Conservation (phyloP, 352 stramenopile genomes). For the Phytophthora ramorum region DNA sequence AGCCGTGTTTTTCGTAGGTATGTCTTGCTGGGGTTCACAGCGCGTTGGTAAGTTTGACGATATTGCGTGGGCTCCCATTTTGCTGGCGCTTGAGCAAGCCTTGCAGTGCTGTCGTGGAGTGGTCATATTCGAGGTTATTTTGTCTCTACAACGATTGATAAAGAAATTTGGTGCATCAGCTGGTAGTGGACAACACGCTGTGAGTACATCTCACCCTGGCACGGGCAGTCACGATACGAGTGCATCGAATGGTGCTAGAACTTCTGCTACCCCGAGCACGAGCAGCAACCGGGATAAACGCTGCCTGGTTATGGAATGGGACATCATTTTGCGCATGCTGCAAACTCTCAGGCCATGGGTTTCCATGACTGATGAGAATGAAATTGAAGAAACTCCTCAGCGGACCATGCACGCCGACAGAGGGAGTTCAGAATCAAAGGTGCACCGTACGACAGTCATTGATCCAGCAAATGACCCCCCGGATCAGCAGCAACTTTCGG, state of each 20-base stretch:
- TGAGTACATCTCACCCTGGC: constrained; percentile 3
- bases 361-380: constrained; percentile 51
- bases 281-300: constrained; percentile 33
- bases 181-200: constrained; percentile 15
- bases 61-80: constrained; percentile 75
- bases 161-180: constrained; percentile 79
- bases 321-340: constrained; percentile 87
- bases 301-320: constrained; percentile 79
- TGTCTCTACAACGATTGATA: constrained; percentile 85
- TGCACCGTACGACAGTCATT: constrained; percentile 19
- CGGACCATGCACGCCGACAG: constrained; percentile 14
- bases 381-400: constrained; percentile 35
- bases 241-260: constrained; percentile 4
- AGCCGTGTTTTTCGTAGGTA: constrained; percentile 88
- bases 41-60: constrained; percentile 76
- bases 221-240: constrained; percentile 6
- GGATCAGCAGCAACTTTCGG: constrained; percentile 35
- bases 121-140: constrained; percentile 89
- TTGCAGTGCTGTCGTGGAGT: constrained; percentile 76
- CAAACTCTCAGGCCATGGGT: constrained; percentile 72
- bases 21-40: constrained; percentile 90
- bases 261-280: not conserved
- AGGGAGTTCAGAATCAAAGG: constrained; percentile 14
- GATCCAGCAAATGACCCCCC: constrained; percentile 16
- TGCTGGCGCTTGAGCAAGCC: constrained; percentile 68